Evolutionary conservation across 768 basidiomycete genomes (phyloP).

Genomic region (Cyclocybe cylindracea): DNA sequence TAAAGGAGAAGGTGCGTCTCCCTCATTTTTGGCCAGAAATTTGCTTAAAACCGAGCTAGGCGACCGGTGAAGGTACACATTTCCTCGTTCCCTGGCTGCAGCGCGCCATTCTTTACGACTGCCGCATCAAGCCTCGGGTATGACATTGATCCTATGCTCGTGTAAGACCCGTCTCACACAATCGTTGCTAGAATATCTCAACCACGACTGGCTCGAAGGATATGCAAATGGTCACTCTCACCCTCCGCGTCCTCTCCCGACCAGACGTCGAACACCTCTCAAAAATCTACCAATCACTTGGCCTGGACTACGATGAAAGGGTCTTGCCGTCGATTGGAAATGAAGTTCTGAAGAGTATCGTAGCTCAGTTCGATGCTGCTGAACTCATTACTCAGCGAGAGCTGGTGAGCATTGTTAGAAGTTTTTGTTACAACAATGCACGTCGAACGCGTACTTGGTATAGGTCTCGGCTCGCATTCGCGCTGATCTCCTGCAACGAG

Average conservation of each 20-base stretch:
- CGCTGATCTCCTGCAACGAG: constrained; percentile 88
- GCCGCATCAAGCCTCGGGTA: constrained; percentile 94
- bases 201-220: constrained; percentile 99
- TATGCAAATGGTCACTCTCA: constrained; percentile 97
- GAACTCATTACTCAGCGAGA: constrained; percentile 97
- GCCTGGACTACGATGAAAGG: constrained; percentile 96
- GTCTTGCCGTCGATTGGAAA: constrained; percentile 97
- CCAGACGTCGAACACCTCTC: constrained; percentile 88
- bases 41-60: constrained; percentile 42
- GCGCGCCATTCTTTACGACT: constrained; percentile 95
- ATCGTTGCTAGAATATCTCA: constrained; percentile 81
- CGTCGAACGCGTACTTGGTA: background rate
- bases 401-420: constrained; percentile 60
- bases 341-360: constrained; percentile 96
- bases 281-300: constrained; percentile 93
- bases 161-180: constrained; percentile 2
- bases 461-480: constrained; percentile 91
- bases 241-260: constrained; percentile 91
- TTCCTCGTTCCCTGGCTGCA: constrained; percentile 96
- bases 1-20: constrained; percentile 67
- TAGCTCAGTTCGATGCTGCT: constrained; percentile 97
- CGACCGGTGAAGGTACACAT: constrained; percentile 92
- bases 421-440: background rate
- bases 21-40: background rate
- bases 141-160: constrained; percentile 21